Percentiles rank a stretch among this genome's conserved stretches.
phyloP scores from a whole-genome alignment of 176 grass and related monocot genomes.

The Juncus effusus region DNA sequence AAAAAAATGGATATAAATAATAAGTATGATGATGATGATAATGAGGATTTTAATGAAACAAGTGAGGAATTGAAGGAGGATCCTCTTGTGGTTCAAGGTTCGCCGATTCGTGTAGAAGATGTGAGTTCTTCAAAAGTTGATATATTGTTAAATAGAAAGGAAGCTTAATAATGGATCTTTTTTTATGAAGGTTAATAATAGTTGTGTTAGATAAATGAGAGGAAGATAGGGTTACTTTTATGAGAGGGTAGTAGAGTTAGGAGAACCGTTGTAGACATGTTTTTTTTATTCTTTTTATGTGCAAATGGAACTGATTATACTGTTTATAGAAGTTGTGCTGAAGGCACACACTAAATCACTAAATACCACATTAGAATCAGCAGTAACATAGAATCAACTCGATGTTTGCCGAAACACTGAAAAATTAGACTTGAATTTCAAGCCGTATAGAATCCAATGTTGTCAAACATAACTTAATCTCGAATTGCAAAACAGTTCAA shows the following conservation, averaged over 20 bases:
- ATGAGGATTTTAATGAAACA: slow-evolving; percentile 17
- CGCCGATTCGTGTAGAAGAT: slow-evolving; percentile 17
- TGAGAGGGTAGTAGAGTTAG: background rate
- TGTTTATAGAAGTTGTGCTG: no score
- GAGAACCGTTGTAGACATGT: no score
- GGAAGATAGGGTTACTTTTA: background rate
- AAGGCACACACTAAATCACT: no score
- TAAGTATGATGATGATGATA: slow-evolving; percentile 30
- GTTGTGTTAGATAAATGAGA: background rate
- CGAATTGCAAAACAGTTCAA: no score
- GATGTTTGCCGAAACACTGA: no score
- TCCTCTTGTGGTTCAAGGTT: slow-evolving; percentile 8
- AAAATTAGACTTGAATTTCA: no score
- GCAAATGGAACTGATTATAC: no score
- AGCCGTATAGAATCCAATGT: no score
- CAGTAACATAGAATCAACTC: no score
- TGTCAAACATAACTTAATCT: no score
- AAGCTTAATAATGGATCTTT: slow-evolving; percentile 1
- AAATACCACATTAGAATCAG: no score
- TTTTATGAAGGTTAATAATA: background rate
- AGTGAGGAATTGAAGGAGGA: slow-evolving; percentile 14
- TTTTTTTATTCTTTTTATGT: no score
- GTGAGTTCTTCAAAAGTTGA: background rate
- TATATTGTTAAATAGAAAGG: slow-evolving; percentile 9
- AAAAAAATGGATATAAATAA: slow-evolving; percentile 51